phyloP scores from a whole-genome alignment of 805 yeast genomes.

The Lachancea lanzarotensis region DNA sequence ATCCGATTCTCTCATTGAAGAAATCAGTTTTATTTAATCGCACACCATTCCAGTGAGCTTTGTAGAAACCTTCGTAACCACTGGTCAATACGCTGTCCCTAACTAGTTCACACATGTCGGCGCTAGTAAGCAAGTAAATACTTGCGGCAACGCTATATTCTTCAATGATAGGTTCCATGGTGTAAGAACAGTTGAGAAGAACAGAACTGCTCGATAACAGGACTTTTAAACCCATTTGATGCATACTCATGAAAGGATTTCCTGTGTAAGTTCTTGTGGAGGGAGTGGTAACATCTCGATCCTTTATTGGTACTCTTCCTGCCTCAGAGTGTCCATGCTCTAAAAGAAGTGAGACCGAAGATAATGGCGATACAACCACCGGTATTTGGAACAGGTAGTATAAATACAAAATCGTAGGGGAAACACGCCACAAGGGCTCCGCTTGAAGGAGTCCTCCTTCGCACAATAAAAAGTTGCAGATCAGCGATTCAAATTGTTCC shows the following conservation, averaged over 20 bases:
- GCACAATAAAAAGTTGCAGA: conserved; percentile 25
- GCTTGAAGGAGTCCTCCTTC: conserved; percentile 28
- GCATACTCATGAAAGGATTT: conserved; percentile 29
- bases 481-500: conserved; percentile 26
- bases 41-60: conserved; percentile 31
- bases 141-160: conserved; percentile 34
- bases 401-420: conserved; percentile 19
- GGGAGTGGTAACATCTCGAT: conserved; percentile 22
- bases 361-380: conserved; percentile 25
- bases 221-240: conserved; percentile 25
- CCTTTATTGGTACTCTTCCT: conserved; percentile 3
- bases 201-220: conserved; percentile 26
- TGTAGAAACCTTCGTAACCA: conserved; percentile 30
- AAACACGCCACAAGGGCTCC: conserved; percentile 25
- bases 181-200: conserved; percentile 28
- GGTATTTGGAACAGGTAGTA: conserved; percentile 29
- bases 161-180: conserved; percentile 30
- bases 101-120: conserved; percentile 30
- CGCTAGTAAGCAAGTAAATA: conserved; percentile 28
- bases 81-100: conserved; percentile 27
- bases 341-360: conserved; percentile 21
- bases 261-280: conserved; percentile 18
- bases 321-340: neutral
- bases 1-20: conserved; percentile 20
- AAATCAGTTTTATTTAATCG: conserved; percentile 7